phyloP scores from a whole-genome alignment of 2,329 filamentous ascomycete species.

The Neonectria punicea region DNA sequence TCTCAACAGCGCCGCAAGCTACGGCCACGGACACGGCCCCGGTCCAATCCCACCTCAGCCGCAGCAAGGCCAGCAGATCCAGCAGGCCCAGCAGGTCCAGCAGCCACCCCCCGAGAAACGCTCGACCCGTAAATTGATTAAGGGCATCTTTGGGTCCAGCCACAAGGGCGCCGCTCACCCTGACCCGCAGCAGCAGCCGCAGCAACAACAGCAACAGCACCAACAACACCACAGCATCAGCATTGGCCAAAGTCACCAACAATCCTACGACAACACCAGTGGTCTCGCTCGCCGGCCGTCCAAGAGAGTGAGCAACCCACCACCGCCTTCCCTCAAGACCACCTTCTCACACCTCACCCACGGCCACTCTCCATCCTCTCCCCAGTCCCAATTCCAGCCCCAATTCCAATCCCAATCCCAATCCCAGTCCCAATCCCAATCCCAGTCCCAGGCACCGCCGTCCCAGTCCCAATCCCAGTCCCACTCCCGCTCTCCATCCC shows the following conservation, averaged over 20 bases:
- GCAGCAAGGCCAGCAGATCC: conserved; percentile 40
- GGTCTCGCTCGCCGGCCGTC: conserved; percentile 65
- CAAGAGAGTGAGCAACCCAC: conserved; percentile 64
- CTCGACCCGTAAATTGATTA: conserved; percentile 29
- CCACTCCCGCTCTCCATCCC: conserved; percentile 22
- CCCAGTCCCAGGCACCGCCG: conserved; percentile 8
- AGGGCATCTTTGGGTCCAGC: conserved; percentile 23
- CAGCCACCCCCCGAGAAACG: conserved; percentile 18
- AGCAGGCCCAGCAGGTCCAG: conserved; percentile 46
- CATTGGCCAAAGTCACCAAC: conserved; percentile 41
- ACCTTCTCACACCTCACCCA: conserved; percentile 45
- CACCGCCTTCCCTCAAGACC: conserved; percentile 54
- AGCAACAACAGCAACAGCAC: conserved; percentile 41
- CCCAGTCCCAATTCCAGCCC: conserved; percentile 26
- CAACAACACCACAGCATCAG: conserved; percentile 44
- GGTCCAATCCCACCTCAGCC: conserved; percentile 30
- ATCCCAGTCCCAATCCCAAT: conserved; percentile 22
- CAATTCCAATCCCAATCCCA: conserved; percentile 10
- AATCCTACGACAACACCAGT: conserved; percentile 59
- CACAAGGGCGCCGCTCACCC: conserved; percentile 33
- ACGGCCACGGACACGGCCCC: conserved; percentile 33
- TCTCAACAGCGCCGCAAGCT: conserved; percentile 43
- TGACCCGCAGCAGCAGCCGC: conserved; percentile 40
- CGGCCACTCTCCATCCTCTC: conserved; percentile 26
- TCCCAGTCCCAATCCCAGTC: conserved; percentile 21